phyloP scores from a whole-genome alignment of 106 monocot genomes.

The Allium cepa region DNA sequence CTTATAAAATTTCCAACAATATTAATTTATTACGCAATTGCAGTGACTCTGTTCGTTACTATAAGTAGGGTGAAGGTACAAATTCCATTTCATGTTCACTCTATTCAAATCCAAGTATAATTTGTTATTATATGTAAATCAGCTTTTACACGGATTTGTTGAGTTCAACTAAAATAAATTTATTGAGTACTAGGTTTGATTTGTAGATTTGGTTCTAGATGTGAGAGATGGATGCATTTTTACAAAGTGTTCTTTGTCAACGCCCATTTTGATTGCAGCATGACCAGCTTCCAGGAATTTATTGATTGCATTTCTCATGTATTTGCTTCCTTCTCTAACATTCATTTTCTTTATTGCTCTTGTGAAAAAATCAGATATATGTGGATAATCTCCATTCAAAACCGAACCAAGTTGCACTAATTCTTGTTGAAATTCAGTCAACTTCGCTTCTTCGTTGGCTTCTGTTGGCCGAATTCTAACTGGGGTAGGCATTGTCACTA shows the following conservation, averaged over 20 bases:
- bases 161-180: no score
- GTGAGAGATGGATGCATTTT: slow-evolving; percentile 15
- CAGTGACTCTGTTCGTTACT: no score
- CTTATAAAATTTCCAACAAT: no score
- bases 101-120: no score
- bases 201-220: not conserved
- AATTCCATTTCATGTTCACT: no score
- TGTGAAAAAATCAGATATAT: slow-evolving; percentile 11
- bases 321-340: slow-evolving; percentile 53
- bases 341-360: slow-evolving; percentile 47
- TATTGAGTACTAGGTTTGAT: no score
- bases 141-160: not conserved
- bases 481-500: slow-evolving; percentile 49
- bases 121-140: not conserved
- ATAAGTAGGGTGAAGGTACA: no score
- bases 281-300: slow-evolving; percentile 42
- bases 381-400: slow-evolving; percentile 35
- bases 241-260: slow-evolving; percentile 32
- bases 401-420: slow-evolving; percentile 47
- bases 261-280: slow-evolving; percentile 25
- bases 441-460: slow-evolving; percentile 22
- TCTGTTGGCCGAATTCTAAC: slow-evolving; percentile 11
- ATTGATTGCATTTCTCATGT: slow-evolving; percentile 31
- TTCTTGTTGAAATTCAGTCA: slow-evolving; percentile 71
- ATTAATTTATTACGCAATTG: no score